These are phyloP conservation scores for Arachnopeziza araneosa DNA, from an alignment of 2,329 filamentous ascomycete genomes.

Conservation along the genomic window DNA sequence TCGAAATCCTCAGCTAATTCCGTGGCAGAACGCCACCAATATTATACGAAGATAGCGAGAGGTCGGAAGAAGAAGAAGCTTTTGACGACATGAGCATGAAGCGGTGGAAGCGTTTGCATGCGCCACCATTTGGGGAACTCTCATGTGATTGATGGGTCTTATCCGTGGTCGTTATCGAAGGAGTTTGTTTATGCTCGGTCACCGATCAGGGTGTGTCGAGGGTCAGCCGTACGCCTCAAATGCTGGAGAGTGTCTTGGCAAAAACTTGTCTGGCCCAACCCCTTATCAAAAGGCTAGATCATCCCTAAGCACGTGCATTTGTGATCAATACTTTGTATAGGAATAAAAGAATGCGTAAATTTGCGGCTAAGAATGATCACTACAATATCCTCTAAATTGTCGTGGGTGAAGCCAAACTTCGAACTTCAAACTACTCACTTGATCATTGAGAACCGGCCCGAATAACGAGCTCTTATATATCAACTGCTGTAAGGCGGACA, in stretches of 20 bases:
- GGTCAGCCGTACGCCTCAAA: not conserved
- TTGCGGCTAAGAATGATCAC: no score
- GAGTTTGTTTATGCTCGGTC: not conserved
- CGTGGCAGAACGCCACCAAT: not conserved
- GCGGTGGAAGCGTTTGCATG: not conserved
- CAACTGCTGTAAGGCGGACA: no score
- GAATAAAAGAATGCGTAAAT: not conserved
- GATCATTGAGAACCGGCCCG: no score
- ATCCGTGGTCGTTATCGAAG: not conserved
- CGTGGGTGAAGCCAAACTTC: no score
- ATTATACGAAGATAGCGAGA: not conserved
- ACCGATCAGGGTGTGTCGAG: not conserved
- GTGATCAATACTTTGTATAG: not conserved
- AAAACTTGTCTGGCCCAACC: not conserved
- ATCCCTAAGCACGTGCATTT: not conserved
- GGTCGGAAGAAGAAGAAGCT: not conserved
- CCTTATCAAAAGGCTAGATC: not conserved
- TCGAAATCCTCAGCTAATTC: not conserved
- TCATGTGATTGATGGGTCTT: not conserved
- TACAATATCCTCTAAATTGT: no score
- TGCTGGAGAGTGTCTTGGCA: not conserved
- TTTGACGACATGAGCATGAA: not conserved
- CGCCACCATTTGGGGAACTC: not conserved
- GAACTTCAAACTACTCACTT: no score
- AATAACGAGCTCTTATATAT: no score